Evolutionary conservation across 140 eudicot genomes (phyloP).

Genomic region (Flaveria floridana): DNA sequence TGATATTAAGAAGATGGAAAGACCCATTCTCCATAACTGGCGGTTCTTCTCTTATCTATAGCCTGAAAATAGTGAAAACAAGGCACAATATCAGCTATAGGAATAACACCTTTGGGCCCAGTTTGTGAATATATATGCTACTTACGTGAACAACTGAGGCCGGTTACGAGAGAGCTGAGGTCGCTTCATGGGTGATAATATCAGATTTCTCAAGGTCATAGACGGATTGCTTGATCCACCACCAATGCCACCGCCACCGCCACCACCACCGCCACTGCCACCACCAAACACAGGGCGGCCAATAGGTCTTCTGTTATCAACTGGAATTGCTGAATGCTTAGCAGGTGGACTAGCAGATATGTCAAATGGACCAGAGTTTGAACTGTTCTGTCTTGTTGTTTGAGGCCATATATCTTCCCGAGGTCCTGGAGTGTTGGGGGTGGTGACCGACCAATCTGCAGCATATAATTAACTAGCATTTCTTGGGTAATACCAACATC

Average conservation of each 20-base stretch:
- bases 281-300: constrained; percentile 51
- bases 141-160: constrained; percentile 95
- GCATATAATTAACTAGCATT: constrained; percentile 79
- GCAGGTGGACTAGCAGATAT: constrained; percentile 61
- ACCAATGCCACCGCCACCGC: constrained; percentile 38
- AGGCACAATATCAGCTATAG: background rate
- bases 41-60: constrained; percentile 34
- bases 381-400: constrained; percentile 66
- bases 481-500: constrained; percentile 41
- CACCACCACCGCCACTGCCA: constrained; percentile 38
- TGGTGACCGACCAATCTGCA: constrained; percentile 87
- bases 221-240: constrained; percentile 71
- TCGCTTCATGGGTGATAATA: constrained; percentile 85
- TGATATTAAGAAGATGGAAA: constrained; percentile 16
- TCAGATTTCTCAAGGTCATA: constrained; percentile 77
- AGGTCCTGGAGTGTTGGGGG: constrained; percentile 99
- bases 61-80: constrained; percentile 29
- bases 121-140: background rate
- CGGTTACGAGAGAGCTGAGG: constrained; percentile 84
- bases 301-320: constrained; percentile 65
- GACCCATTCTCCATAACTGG: constrained; percentile 8
- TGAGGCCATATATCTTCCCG: constrained; percentile 85
- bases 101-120: background rate
- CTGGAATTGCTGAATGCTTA: constrained; percentile 53
- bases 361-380: constrained; percentile 75